Evolutionary conservation across 768 basidiomycete genomes (phyloP).

Genomic region (Mycena metata): DNA sequence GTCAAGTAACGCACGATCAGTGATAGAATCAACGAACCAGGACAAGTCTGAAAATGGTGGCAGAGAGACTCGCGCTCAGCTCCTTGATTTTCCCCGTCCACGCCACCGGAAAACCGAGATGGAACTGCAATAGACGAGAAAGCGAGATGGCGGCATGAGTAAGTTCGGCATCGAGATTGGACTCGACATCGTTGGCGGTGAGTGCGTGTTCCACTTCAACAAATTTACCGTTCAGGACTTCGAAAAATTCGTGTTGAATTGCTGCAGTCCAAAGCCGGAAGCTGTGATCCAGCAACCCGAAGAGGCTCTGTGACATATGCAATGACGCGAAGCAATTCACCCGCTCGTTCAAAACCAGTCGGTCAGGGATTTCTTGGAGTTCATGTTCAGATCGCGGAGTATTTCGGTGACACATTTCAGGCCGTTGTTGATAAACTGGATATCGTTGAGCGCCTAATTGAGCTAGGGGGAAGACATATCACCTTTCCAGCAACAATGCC

Average conservation of each 20-base stretch:
- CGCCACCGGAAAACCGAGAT: constrained; percentile 70
- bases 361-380: constrained; percentile 46
- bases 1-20: constrained; percentile 19
- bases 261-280: constrained; percentile 65
- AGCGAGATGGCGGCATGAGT: constrained; percentile 67
- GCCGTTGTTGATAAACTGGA: constrained; percentile 82
- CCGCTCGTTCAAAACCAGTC: constrained; percentile 66
- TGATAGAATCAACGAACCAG: constrained; percentile 58
- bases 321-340: constrained; percentile 78
- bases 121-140: constrained; percentile 79
- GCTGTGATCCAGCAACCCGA: constrained; percentile 57
- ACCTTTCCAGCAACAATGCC: constrained; percentile 79
- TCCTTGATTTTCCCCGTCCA: constrained; percentile 70
- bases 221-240: constrained; percentile 62
- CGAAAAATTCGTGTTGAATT: constrained; percentile 71
- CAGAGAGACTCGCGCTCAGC: constrained; percentile 56
- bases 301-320: constrained; percentile 78
- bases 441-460: not conserved
- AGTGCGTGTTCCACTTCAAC: constrained; percentile 54
- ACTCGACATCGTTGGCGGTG: constrained; percentile 38
- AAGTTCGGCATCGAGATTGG: constrained; percentile 40
- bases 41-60: constrained; percentile 62
- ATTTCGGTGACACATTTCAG: constrained; percentile 74
- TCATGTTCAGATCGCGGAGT: constrained; percentile 53
- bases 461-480: not conserved